Percentiles rank a stretch among this genome's conserved stretches.
Conservation (phyloP, 1,139 yeast species). For the Hemisphaericaspora xylofermentans region DNA sequence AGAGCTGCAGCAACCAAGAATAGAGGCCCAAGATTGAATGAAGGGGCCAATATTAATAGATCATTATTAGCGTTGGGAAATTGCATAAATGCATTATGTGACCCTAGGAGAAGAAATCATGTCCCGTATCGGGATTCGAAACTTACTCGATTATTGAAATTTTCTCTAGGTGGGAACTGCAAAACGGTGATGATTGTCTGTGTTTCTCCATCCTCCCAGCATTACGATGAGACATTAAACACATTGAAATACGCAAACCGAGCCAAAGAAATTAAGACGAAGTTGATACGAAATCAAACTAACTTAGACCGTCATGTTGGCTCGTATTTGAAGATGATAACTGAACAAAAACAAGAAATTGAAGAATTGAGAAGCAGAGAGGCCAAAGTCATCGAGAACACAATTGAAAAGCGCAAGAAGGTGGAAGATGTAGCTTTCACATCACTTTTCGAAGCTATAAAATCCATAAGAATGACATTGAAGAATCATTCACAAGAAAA, state of each 20-base stretch:
- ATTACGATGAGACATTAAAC: conserved; percentile 88
- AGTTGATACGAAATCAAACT: conserved; percentile 70
- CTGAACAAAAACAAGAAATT: conserved; percentile 78
- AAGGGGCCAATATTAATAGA: conserved; percentile 90
- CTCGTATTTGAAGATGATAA: conserved; percentile 79
- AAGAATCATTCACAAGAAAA: conserved; percentile 44
- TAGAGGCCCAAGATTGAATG: conserved; percentile 74
- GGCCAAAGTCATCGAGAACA: conserved; percentile 34
- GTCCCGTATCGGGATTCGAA: conserved; percentile 91
- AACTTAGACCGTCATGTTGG: conserved; percentile 85
- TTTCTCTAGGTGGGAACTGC: conserved; percentile 92
- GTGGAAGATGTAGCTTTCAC: conserved; percentile 36
- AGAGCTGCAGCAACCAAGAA: conserved; percentile 88
- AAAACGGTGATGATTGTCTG: conserved; percentile 96
- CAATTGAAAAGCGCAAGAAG: conserved; percentile 28
- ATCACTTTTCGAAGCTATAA: conserved; percentile 41
- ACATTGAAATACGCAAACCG: conserved; percentile 88
- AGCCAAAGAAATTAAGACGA: conserved; percentile 88
- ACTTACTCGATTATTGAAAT: conserved; percentile 78
- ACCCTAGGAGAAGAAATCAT: conserved; percentile 64
- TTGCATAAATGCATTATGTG: conserved; percentile 90
- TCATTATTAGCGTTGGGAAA: conserved; percentile 88
- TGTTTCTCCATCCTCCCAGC: conserved; percentile 79
- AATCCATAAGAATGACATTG: conserved; percentile 35
- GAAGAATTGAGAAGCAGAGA: conserved; percentile 66